Conservation (phyloP, 495 filamentous ascomycete genomes). For the Penicillium malachiteum region DNA sequence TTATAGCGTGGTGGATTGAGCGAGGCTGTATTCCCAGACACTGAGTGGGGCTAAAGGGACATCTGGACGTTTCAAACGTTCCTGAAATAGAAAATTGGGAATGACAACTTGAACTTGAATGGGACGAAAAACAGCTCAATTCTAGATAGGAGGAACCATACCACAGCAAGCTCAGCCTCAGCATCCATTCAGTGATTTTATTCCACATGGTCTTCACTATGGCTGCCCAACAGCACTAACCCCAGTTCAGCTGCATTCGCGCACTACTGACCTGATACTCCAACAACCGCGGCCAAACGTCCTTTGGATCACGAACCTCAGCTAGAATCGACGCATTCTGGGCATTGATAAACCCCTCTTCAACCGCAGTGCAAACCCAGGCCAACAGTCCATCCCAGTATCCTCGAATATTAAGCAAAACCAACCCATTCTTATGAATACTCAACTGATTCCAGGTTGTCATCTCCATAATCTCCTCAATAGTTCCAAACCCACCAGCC, state of each 20-base stretch:
- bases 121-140: no score
- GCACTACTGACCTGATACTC: constrained; percentile 74
- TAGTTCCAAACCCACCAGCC: constrained; percentile 89
- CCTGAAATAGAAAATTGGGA: no score
- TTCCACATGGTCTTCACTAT: no score
- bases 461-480: constrained; percentile 96
- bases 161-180: no score
- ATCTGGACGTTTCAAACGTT: no score
- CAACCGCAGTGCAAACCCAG: constrained; percentile 79
- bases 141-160: no score
- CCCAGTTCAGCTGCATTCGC: constrained; percentile 80
- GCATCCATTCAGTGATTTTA: no score
- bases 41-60: no score
- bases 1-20: no score
- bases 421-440: constrained; percentile 79
- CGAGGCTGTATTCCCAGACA: no score
- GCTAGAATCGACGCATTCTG: constrained; percentile 72
- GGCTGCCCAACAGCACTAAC: constrained; percentile 26
- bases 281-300: constrained; percentile 65
- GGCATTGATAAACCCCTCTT: constrained; percentile 69
- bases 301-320: constrained; percentile 70
- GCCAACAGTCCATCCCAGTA: constrained; percentile 84
- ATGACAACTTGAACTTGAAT: no score
- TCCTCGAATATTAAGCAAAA: constrained; percentile 80
- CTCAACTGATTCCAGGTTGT: constrained; percentile 97